Evolutionary conservation across 768 basidiomycete species (phyloP), one percentile per base, ranked within the genome.

Genomic region (Boletales sp.): DNA sequence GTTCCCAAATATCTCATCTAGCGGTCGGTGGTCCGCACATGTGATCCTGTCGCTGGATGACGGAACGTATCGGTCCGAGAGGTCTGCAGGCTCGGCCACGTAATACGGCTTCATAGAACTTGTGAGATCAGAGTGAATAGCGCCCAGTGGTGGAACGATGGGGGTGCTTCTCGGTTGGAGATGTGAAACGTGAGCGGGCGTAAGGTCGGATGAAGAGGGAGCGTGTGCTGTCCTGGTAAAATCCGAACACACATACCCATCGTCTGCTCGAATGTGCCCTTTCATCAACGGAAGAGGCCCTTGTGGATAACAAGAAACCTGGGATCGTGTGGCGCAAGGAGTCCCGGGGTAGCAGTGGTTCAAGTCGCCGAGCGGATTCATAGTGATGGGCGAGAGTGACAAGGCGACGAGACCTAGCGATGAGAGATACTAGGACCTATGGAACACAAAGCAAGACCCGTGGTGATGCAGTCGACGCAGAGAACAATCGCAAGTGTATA

Each of bases 21-120:
- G 54, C n/a, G 61, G 63, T 9, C 58, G 54, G 50, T 64, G 63
- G 32, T 64, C 56, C 32, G 58, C 43, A 36, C 60, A 63, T 31
- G 63, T 64, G 36, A 64, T 55, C 48, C 48, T 64, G 61, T 64
- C 63, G 44, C 51, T 60, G 13, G 63, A 64, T 24, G 63, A 64
- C 10, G 63, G 63, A 36, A 63, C 43, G 31, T 65, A 64, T 45
- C 56, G 63, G 19, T 64, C 63, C 18, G 53, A 45, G 12, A 48
- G 18, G 43, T 52, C 41, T 13, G 34, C 30, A 31, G 43, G 46
- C 8, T 32, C 37, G 40, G 32, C 30, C 21, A 39, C n/a, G 37
- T 31, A 36, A 47, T 27, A 32, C 8, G 21, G 8, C 17, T 31
- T 47, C n/a, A 19, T 35, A 37, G 43, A 35, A 15, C 17, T 14